Base-by-base conservation (phyloP, 257 asterid species). In the Solanum pimpinellifolium region DNA sequence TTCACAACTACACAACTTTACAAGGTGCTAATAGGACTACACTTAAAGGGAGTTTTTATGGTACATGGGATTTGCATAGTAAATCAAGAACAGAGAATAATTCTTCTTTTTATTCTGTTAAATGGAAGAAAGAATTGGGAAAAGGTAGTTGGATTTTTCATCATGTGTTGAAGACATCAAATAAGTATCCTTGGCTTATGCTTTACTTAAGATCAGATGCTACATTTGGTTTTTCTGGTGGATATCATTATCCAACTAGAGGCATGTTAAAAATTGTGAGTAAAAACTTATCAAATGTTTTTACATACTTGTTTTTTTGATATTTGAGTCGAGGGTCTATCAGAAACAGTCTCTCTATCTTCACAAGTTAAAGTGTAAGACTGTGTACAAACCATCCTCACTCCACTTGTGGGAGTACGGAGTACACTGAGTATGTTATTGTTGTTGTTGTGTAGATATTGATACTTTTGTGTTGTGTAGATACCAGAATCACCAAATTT, bases 171-270 rank as follows among this genome's bases (percentile, higher is more conserved):
- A 94, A 90, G 88, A 94, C 97, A 18, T 94, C 98, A 6, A 42
- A 83, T 10, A 94, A 96, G 93, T 94, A 96, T 70, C 99, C 99
- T 7, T 94, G 99, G 98, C 89, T 96, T 88, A 96, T 96, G 99
- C 98, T 96, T 88, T 96, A 96, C 87, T 85, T 96, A 2, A 91
- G 98, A 88, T 92, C 99, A 66, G 99, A 94, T 83, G 93, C 98
- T 84, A 93, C 97, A 2, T 78, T 62, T 23, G 98, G 98, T 56
- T 91, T 93, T 62, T 95, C 98, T 18, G 98, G 98, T 75, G 99
- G 99, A 47, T 96, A 94, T 90, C 98, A 96, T 82, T 95, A 94
- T 90, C 90, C 95, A 87, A 90, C 97, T 5, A 91, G 99, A 35
- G 99, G 99, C 82, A 96, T 94, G 99, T 85, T 91, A 29, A 94